Conservation (phyloP, 345 rosid genomes). For the Syzygium grande region DNA sequence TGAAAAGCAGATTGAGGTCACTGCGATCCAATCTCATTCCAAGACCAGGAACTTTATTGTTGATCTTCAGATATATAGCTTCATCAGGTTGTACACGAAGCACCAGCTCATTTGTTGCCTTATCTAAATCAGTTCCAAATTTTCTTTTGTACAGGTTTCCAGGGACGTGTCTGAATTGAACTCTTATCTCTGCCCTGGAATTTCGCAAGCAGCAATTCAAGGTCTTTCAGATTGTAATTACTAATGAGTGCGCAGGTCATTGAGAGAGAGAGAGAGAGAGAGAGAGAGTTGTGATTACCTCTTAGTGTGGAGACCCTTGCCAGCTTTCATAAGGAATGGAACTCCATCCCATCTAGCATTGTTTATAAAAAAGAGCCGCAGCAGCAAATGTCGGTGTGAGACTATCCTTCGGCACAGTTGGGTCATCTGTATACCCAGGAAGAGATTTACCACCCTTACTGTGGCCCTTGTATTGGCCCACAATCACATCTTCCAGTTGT, state of each 20-base stretch:
- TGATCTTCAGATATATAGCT: slow-evolving; percentile 90
- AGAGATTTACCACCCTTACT: slow-evolving; percentile 45
- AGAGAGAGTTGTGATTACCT: slow-evolving; percentile 20
- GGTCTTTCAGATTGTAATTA: not conserved
- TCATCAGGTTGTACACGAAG: slow-evolving; percentile 94
- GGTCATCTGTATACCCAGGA: slow-evolving; percentile 70
- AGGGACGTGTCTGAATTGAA: slow-evolving; percentile 85
- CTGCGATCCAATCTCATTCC: slow-evolving; percentile 92
- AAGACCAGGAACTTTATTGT: slow-evolving; percentile 94
- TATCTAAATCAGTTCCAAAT: slow-evolving; percentile 65
- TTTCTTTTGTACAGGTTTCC: slow-evolving; percentile 77
- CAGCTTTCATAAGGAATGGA: slow-evolving; percentile 91
- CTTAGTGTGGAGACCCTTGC: slow-evolving; percentile 81
- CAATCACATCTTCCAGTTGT: slow-evolving; percentile 55
- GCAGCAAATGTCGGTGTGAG: slow-evolving; percentile 88
- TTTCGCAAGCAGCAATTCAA: not conserved
- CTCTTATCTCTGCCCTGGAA: slow-evolving; percentile 81
- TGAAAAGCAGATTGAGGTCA: slow-evolving; percentile 71
- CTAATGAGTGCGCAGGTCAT: not conserved
- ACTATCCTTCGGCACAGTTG: slow-evolving; percentile 65
- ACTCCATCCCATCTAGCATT: slow-evolving; percentile 98
- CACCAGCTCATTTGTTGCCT: slow-evolving; percentile 85
- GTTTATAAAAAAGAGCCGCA: slow-evolving; percentile 76
- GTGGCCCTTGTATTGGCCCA: slow-evolving; percentile 91
- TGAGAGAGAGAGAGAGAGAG: not conserved